A percentile compares a stretch with the other conserved stretches of the same genome.
These are phyloP conservation scores for Geranium brycei DNA, from an alignment of 345 rosid genomes.

Conservation along the genomic window DNA sequence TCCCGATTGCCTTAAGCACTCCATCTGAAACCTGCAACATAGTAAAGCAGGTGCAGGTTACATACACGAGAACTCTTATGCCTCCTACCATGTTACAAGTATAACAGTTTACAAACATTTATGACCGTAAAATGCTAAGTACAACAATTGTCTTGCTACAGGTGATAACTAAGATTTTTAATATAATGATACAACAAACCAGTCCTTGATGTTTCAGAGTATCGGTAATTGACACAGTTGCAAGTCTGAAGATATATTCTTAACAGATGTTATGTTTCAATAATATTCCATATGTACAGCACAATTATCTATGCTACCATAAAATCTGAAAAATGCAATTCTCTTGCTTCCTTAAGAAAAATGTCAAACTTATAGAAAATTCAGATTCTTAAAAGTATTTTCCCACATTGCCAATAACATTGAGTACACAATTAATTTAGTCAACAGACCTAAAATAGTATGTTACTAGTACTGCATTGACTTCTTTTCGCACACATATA, in stretches of 20 bases:
- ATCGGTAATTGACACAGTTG: not conserved
- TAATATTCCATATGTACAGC: not conserved
- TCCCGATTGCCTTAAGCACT: constrained; percentile 54
- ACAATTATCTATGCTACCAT: not conserved
- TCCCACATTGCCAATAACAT: no score
- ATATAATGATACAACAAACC: not conserved
- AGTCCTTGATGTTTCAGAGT: no score
- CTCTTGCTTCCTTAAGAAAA: no score
- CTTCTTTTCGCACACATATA: not conserved
- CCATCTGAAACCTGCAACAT: constrained; percentile 59
- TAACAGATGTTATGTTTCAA: not conserved
- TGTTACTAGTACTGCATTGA: not conserved
- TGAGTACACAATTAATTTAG: not conserved
- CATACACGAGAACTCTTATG: not conserved
- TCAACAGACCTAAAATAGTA: not conserved
- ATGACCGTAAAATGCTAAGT: no score
- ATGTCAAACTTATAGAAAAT: no score
- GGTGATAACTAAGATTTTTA: no score
- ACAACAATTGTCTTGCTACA: no score
- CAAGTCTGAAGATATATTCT: not conserved
- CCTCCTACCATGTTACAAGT: not conserved
- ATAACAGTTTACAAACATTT: not conserved
- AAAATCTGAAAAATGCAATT: not conserved
- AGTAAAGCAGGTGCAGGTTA: constrained; percentile 2
- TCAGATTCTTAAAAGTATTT: not conserved